Evolutionary conservation across 1,139 yeast species (phyloP).

Genomic region (Hyphopichia khmerensis): DNA sequence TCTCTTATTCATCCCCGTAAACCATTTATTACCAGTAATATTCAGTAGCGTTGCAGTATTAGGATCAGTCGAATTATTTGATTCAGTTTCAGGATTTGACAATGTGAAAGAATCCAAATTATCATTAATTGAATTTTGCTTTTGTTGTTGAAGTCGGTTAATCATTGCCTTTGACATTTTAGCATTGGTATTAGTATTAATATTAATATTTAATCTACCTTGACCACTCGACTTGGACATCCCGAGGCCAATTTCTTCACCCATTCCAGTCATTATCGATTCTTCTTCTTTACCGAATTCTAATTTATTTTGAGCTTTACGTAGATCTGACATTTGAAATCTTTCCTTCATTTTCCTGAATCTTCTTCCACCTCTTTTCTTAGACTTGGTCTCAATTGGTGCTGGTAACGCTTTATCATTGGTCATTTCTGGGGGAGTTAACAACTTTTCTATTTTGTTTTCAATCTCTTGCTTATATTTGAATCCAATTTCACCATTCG

Average conservation of each 20-base stretch:
- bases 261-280: constrained; percentile 60
- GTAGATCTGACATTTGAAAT: constrained; percentile 75
- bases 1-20: constrained; percentile 20
- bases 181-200: constrained; percentile 45
- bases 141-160: constrained; percentile 33
- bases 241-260: constrained; percentile 83
- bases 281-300: constrained; percentile 77
- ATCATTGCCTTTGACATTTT: constrained; percentile 56
- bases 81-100: constrained; percentile 5
- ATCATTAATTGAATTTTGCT: constrained; percentile 13
- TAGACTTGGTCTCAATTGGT: constrained; percentile 76
- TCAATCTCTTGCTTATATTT: constrained; percentile 60
- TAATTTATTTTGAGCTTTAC: constrained; percentile 82
- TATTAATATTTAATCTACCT: constrained; percentile 31
- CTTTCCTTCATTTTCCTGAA: constrained; percentile 79
- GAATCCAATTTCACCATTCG: constrained; percentile 57
- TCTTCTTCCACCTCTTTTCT: constrained; percentile 84
- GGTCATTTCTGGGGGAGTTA: constrained; percentile 73
- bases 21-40: constrained; percentile 16
- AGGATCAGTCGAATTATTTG: neutral
- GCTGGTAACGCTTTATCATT: constrained; percentile 77
- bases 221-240: constrained; percentile 49
- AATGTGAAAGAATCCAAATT: constrained; percentile 16
- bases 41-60: neutral
- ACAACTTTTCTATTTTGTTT: constrained; percentile 65